phyloP scores from a whole-genome alignment of 768 basidiomycete species.

The Coprinopsis strossmayeri region DNA sequence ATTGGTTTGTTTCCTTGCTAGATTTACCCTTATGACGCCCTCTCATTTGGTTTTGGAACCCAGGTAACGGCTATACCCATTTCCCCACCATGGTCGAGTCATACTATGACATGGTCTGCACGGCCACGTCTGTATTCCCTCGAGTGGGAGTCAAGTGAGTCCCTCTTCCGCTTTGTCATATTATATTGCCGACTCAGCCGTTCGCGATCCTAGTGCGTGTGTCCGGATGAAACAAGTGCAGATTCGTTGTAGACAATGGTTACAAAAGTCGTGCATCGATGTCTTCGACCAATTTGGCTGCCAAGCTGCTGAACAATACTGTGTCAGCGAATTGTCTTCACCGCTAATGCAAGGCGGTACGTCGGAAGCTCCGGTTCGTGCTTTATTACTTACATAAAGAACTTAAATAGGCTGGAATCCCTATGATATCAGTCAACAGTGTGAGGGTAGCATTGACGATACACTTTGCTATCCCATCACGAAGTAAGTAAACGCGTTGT shows the following conservation, averaged over 20 bases:
- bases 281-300: conserved; percentile 62
- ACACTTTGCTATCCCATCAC: conserved; percentile 57
- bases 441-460: conserved; percentile 39
- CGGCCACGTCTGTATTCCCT: conserved; percentile 40
- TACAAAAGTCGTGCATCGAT: conserved; percentile 53
- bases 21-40: neutral
- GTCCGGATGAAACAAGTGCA: conserved; percentile 58
- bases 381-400: neutral
- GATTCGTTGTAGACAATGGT: conserved; percentile 52
- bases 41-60: neutral
- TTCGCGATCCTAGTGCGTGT: conserved; percentile 30
- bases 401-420: conserved; percentile 46
- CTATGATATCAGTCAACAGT: conserved; percentile 65
- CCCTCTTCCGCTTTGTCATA: conserved; percentile 14
- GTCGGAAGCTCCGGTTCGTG: no score
- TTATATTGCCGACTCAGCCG: neutral
- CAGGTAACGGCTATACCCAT: conserved; percentile 63
- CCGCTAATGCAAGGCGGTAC: conserved; percentile 34
- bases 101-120: conserved; percentile 49
- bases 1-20: conserved; percentile 43
- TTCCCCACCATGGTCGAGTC: conserved; percentile 35
- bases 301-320: conserved; percentile 55
- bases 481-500: no score
- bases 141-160: conserved; percentile 41
- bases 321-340: conserved; percentile 40